Base-by-base conservation (phyloP, 495 filamentous ascomycete genomes). In the Pseudevernia furfuracea region DNA sequence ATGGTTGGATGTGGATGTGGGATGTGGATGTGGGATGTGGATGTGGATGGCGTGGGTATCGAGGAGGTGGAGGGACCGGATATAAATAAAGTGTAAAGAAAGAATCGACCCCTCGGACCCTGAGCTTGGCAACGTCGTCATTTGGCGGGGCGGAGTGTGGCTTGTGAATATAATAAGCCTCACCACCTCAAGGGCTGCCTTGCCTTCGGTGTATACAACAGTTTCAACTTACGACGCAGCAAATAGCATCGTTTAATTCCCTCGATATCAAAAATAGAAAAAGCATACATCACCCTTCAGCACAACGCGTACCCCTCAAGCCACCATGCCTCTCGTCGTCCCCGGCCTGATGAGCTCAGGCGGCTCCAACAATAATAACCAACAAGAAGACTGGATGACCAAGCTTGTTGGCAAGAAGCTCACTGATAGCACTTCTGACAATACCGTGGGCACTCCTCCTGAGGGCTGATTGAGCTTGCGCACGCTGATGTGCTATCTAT, bases 311-410 rank as follows among this genome's bases (percentile, higher is more conserved):
- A 57, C 48, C 8, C 15, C 38, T n/a, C 21, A 37, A 55, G 61
- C 60, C 80, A 87, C 70, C 48, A 93, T 93, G 89, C 89, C 89
- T 80, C 89, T 93, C 76, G 85, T 93, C 71, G 83, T 92, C 23
- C 89, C 89, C 19, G 88, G 85, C 71, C 77, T 91, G 77, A 82
- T 63, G 61, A 34, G 30, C 21, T 55, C 52, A 9, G 49, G 49
- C 38, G 79, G 71, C 74, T 72, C 75, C 48, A 78, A 74, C 60
- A 71, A 70, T 60, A n/a, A n/a, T n/a, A 78, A 82, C 70, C 74
- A 77, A 72, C 85, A 84, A 66, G 76, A 81, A 46, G 82, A 87
- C 66, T 93, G 89, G 89, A 75, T 75, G 49, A 84, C 80, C 73
- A 90, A 90, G 80, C 78, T 93, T 21, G 83, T 86, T 59, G 89